These are phyloP conservation scores for Kazachstania sp. DNA, from an alignment of 1,139 yeast genomes.

Conservation along the genomic window DNA sequence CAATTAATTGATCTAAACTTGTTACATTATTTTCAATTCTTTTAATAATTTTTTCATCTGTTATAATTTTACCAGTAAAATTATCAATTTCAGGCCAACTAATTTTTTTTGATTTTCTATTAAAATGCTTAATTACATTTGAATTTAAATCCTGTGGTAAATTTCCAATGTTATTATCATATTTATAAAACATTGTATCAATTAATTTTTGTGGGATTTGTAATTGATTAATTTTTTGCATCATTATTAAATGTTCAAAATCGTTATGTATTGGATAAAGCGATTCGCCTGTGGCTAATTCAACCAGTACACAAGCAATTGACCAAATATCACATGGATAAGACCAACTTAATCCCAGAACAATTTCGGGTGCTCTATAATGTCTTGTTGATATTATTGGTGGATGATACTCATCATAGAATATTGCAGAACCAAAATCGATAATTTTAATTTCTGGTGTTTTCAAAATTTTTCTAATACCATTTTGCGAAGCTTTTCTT, in stretches of 20 bases:
- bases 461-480: slow-evolving; percentile 44
- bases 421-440: slow-evolving; percentile 94
- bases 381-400: slow-evolving; percentile 90
- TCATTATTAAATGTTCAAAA: slow-evolving; percentile 88
- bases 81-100: slow-evolving; percentile 29
- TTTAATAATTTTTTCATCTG: slow-evolving; percentile 26
- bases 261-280: slow-evolving; percentile 92
- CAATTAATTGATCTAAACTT: slow-evolving; percentile 25
- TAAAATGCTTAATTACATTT: slow-evolving; percentile 29
- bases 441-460: slow-evolving; percentile 82
- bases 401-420: slow-evolving; percentile 89
- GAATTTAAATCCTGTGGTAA: slow-evolving; percentile 27
- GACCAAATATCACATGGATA: slow-evolving; percentile 96
- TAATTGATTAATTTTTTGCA: slow-evolving; percentile 57
- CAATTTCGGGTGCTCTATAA: slow-evolving; percentile 95
- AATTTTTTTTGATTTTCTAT: slow-evolving; percentile 16
- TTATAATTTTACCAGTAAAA: slow-evolving; percentile 22
- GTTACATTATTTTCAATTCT: slow-evolving; percentile 26
- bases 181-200: slow-evolving; percentile 30
- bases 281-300: slow-evolving; percentile 91
- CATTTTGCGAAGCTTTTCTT: slow-evolving; percentile 31
- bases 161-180: slow-evolving; percentile 27
- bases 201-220: slow-evolving; percentile 26
- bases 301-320: slow-evolving; percentile 86
- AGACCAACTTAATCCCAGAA: slow-evolving; percentile 87